Percentiles rank a stretch among this genome's conserved stretches.
Evolutionary conservation across 257 asterid genomes (phyloP).

Genomic region (Sherardia arvensis): DNA sequence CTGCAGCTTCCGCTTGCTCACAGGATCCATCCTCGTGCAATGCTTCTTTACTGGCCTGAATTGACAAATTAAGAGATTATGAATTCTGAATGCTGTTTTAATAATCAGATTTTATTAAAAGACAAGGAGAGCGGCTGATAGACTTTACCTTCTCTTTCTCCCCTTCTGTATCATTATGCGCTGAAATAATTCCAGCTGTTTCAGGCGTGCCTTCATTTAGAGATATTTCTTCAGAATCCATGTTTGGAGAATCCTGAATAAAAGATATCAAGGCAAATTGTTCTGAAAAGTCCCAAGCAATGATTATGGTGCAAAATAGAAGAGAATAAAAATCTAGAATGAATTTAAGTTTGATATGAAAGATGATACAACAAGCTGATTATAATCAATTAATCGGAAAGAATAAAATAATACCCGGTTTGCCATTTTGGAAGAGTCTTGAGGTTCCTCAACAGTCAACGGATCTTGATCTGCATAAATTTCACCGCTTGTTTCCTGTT

Average conservation of each 20-base stretch:
- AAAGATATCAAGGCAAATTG: conserved; percentile 1
- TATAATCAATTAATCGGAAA: conserved; percentile 6
- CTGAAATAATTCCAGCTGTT: conserved; percentile 14
- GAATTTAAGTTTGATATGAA: background rate
- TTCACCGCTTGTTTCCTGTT: conserved; percentile 11
- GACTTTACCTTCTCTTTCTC: conserved; percentile 11
- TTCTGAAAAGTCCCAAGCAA: background rate
- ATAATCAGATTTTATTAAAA: background rate
- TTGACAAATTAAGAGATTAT: conserved; percentile 12
- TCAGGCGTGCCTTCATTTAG: conserved; percentile 12
- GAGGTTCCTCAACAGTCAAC: conserved; percentile 15
- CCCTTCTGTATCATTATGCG: conserved; percentile 15
- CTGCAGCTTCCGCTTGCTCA: conserved; percentile 23
- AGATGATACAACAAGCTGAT: background rate
- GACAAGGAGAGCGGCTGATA: background rate
- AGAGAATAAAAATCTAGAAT: conserved; percentile 6
- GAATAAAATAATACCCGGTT: conserved; percentile 6
- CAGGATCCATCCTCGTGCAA: conserved; percentile 22
- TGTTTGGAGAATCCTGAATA: conserved; percentile 14
- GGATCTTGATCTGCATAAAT: conserved; percentile 17
- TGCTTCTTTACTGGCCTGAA: conserved; percentile 21
- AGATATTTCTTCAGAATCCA: conserved; percentile 15
- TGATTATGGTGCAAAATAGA: background rate
- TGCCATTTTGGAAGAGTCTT: conserved; percentile 15
- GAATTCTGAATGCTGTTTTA: no score